A percentile compares a stretch with the other conserved stretches of the same genome.
phyloP scores from a whole-genome alignment of 768 basidiomycete species.

The Brasilioporus rufonigricans region DNA sequence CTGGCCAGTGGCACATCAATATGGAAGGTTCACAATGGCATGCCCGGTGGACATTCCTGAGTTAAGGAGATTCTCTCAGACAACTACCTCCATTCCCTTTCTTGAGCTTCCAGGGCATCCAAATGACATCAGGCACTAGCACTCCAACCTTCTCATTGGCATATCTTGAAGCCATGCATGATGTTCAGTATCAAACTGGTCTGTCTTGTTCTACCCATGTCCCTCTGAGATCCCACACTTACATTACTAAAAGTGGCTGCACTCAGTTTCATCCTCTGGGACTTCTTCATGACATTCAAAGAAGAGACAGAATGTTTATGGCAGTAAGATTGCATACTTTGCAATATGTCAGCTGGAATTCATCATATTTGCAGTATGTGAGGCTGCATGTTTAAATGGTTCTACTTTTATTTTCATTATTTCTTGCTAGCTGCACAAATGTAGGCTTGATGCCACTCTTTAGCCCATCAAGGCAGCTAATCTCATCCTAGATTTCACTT shows the following conservation, averaged over 20 bases:
- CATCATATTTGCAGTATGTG: slow-evolving; percentile 12
- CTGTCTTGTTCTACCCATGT: neutral
- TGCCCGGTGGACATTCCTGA: too few relatives aligned
- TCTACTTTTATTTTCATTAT: slow-evolving; percentile 22
- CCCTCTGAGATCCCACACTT: neutral
- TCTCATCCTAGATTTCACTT: slow-evolving; percentile 10
- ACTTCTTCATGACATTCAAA: slow-evolving; percentile 23
- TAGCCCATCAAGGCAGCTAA: neutral
- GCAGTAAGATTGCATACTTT: slow-evolving; percentile 20
- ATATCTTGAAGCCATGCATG: slow-evolving; percentile 4
- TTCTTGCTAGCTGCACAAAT: slow-evolving; percentile 9
- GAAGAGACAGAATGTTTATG: slow-evolving; percentile 31
- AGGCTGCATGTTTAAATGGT: slow-evolving; percentile 7
- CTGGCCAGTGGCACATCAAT: too few relatives aligned
- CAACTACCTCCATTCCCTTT: too few relatives aligned
- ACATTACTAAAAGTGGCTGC: slow-evolving; percentile 21
- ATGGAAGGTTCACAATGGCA: too few relatives aligned
- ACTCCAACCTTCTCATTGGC: neutral
- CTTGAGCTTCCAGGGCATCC: neutral
- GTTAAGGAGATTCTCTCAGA: too few relatives aligned
- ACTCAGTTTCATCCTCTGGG: slow-evolving; percentile 26
- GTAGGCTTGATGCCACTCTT: neutral
- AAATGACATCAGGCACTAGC: slow-evolving; percentile 2
- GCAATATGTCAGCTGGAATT: neutral
- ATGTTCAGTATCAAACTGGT: slow-evolving; percentile 14